Percentiles rank a stretch among this genome's conserved stretches.
These are phyloP conservation scores for Silene uniflora DNA, from an alignment of 148 eudicot genomes.

Conservation along the genomic window DNA sequence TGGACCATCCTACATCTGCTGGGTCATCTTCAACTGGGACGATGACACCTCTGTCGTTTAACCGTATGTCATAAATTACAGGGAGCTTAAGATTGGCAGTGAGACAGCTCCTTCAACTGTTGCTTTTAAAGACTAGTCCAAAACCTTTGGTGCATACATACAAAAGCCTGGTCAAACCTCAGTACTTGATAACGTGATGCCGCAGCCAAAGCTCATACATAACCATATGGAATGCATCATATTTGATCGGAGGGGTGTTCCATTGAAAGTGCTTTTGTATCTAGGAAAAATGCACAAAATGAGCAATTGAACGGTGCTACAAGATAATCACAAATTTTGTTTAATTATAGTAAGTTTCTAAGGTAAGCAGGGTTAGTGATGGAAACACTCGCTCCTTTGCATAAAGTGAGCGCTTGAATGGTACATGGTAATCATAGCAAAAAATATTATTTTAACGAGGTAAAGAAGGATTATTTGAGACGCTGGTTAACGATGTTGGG, in stretches of 20 bases:
- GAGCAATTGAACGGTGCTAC: too few species aligned
- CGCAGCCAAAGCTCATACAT: constrained; percentile 84
- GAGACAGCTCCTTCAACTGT: constrained; percentile 8
- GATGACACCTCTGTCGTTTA: constrained; percentile 1
- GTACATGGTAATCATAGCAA: too few species aligned
- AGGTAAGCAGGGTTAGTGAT: too few species aligned
- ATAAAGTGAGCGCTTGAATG: too few species aligned
- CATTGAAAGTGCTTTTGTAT: constrained; percentile 78
- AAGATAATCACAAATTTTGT: too few species aligned
- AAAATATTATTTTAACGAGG: too few species aligned
- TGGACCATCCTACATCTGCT: constrained; percentile 7
- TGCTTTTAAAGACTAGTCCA: constrained; percentile 1
- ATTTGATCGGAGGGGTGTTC: constrained; percentile 61
- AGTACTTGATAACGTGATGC: constrained; percentile 65
- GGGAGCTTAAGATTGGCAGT: constrained; percentile 1
- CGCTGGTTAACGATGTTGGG: too few species aligned
- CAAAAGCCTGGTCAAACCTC: constrained; percentile 16
- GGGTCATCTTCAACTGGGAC: constrained; percentile 7
- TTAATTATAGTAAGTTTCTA: too few species aligned
- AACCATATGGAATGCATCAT: constrained; percentile 76
- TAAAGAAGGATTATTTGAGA: too few species aligned
- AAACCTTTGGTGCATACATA: constrained; percentile 17
- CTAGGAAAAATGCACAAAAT: constrained; percentile 27
- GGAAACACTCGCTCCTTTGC: too few species aligned
- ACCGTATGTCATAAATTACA: constrained; percentile 23